A percentile compares a stretch with the other conserved stretches of the same genome.
phyloP scores from a whole-genome alignment of 805 yeast species.

The Wickerhamiella siamensis region DNA sequence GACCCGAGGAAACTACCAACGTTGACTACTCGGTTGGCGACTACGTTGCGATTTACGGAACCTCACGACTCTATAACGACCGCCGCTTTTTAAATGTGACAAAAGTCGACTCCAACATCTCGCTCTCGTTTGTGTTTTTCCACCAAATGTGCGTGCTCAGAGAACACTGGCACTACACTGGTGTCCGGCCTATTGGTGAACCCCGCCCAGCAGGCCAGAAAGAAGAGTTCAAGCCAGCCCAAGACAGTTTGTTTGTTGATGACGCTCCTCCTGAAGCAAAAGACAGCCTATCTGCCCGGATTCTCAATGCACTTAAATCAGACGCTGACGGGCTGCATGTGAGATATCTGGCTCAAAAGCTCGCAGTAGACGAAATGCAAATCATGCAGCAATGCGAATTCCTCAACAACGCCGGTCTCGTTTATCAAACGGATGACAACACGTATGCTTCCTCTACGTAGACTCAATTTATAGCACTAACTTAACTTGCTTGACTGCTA shows the following conservation, averaged over 20 bases:
- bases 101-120: conserved; percentile 31
- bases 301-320: conserved; percentile 1
- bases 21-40: conserved; percentile 23
- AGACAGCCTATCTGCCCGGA: conserved; percentile 3
- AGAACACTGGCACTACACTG: conserved; percentile 28
- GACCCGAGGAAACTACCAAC: conserved; percentile 24
- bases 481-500: too few relatives aligned
- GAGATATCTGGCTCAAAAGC: background rate
- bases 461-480: too few relatives aligned
- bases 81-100: conserved; percentile 38
- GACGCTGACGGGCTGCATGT: conserved; percentile 1
- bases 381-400: background rate
- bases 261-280: conserved; percentile 3
- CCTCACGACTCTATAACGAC: conserved; percentile 34
- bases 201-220: background rate
- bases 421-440: background rate
- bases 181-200: conserved; percentile 9
- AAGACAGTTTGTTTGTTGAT: background rate
- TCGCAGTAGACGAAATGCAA: background rate
- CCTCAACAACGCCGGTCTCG: background rate
- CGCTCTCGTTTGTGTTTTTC: conserved; percentile 1
- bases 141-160: conserved; percentile 21
- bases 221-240: background rate
- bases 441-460: background rate
- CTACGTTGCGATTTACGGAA: conserved; percentile 39